Base-by-base conservation (phyloP, 768 basidiomycete genomes). In the Podaxis pistillaris region DNA sequence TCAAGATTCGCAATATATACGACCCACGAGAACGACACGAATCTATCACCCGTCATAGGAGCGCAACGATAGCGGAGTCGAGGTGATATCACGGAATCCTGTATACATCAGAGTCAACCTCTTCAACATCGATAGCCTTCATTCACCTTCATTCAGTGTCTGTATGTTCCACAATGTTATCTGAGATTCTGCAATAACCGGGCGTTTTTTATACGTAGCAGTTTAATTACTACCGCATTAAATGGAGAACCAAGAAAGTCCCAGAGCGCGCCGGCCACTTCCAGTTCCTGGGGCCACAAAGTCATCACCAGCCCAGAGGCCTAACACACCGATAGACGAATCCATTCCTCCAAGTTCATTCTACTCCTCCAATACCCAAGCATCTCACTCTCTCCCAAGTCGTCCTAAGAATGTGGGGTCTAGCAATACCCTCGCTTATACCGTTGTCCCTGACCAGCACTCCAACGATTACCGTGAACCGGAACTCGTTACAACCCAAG, bases 241-340 rank as follows among this genome's bases (percentile, higher is more conserved):
- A 46, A 86, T 86, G 84, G 84, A 86, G 56, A 77, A 75, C 60
- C 71, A 74, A 54, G 83, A 86, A 50, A 67, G 75, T 59, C 73
- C 73, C 1, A 82, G 80, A 63, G 66, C 70, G 41, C 76, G 83
- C 66, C 79, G 83, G 19, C 84, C 83, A 8, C 69, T 80, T 38
- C 79, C 81, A 11, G 81, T 80, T 3, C 79, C 81, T 8, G 79
- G 78, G 15, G 73, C 68, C 38, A 65, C 72, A 12, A 59, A n/a
- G 33, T 56, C 58, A 17, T 66, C 69, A 24, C 69, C 72, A 47
- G 67, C 73, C 1, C 75, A 79, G 63, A 72, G 79, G 52, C 78
- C 81, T 30, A 78, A 75, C 63, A 80, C 80, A 2, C 80, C 79
- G 13, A 69, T 78, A 17, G 63, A 72, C 24, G 70, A 62, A 65